Evolutionary conservation across 1,139 yeast species (phyloP).

Genomic region (Nadsonia starkeyi-henricii): DNA sequence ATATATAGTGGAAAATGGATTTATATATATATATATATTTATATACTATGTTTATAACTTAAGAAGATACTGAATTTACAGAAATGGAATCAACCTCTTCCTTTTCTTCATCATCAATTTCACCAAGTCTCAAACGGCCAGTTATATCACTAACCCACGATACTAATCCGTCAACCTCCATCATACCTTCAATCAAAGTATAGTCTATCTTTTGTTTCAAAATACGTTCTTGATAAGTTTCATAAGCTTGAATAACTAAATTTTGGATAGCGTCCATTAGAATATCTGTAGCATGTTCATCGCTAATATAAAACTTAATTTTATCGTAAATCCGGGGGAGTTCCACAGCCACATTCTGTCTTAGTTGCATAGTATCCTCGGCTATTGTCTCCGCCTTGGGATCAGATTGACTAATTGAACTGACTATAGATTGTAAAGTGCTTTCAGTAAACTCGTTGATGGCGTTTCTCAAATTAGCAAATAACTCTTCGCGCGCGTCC

Average conservation of each 20-base stretch:
- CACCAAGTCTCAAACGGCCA: not conserved
- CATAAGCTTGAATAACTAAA: constrained; percentile 35
- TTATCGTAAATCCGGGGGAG: constrained; percentile 43
- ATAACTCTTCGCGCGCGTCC: constrained; percentile 71
- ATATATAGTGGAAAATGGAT: no score
- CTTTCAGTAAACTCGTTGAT: constrained; percentile 48
- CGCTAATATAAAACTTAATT: constrained; percentile 33
- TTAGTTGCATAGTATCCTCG: constrained; percentile 26
- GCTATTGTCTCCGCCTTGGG: constrained; percentile 18
- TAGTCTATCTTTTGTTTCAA: constrained; percentile 16
- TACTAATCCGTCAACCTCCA: constrained; percentile 45
- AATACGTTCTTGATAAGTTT: constrained; percentile 24
- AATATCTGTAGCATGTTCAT: constrained; percentile 32
- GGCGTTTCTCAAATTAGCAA: constrained; percentile 53
- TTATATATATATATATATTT: no score
- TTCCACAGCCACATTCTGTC: constrained; percentile 36
- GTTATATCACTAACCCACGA: constrained; percentile 35
- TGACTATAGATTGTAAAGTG: constrained; percentile 22
- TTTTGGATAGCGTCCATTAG: constrained; percentile 50
- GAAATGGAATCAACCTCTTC: no score
- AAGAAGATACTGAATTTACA: no score
- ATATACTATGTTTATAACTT: no score
- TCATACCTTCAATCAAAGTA: constrained; percentile 25
- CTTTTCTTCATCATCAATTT: no score
- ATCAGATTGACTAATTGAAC: constrained; percentile 19